A percentile compares a stretch with the other conserved stretches of the same genome.
Conservation (phyloP, 139 green algal species). For the Pleodorina starrii region DNA sequence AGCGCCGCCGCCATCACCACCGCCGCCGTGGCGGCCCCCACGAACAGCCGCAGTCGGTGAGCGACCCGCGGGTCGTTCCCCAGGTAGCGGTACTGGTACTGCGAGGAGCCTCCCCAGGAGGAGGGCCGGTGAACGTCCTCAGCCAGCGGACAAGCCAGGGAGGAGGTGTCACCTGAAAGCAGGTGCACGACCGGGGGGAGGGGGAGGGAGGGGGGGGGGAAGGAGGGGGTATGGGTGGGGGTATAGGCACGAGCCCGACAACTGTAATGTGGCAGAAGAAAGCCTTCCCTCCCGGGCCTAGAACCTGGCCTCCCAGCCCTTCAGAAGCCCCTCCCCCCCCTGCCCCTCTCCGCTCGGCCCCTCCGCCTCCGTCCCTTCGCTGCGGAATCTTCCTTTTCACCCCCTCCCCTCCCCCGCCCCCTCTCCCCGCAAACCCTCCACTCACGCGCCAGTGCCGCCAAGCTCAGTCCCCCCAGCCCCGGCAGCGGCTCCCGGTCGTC, state of each 20-base stretch:
- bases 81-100: not conserved
- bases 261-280: no score
- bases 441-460: slow-evolving; percentile 39
- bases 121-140: slow-evolving; percentile 36
- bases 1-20: not conserved
- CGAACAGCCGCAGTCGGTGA: slow-evolving; percentile 20
- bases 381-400: no score
- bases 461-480: slow-evolving; percentile 30
- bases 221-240: no score
- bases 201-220: not conserved
- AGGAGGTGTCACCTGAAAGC: slow-evolving; percentile 18
- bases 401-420: no score
- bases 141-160: slow-evolving; percentile 28
- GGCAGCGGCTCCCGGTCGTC: slow-evolving; percentile 42
- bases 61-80: not conserved
- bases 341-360: not conserved
- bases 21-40: slow-evolving; percentile 5
- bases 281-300: no score
- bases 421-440: not conserved
- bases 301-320: no score
- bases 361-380: no score
- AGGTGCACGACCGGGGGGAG: no score
- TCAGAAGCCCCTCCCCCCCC: not conserved
- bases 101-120: not conserved
- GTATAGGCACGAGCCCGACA: no score